A percentile compares a stretch with the other conserved stretches of the same genome.
Conservation (phyloP, 768 basidiomycete genomes). For the Cystofilobasidium ferigula region DNA sequence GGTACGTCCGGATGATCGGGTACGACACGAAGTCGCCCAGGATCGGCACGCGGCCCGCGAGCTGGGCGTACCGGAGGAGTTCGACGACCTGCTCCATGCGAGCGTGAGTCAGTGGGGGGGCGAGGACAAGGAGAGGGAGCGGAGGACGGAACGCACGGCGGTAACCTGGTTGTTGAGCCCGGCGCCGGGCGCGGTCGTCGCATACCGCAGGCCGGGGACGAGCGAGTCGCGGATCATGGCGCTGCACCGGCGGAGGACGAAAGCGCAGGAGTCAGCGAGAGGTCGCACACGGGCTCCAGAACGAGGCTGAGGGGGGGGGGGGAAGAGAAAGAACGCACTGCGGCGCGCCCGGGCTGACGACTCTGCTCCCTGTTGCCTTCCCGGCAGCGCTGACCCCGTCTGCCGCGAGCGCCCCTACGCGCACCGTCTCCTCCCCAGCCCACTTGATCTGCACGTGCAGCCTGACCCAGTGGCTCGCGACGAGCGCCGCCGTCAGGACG, state of each 20-base stretch:
- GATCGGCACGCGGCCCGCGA: background rate
- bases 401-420: background rate
- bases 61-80: background rate
- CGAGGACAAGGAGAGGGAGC: too few relatives aligned
- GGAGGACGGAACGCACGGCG: too few relatives aligned
- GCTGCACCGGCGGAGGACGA: background rate
- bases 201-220: background rate
- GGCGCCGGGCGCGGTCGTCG: background rate
- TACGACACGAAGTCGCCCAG: background rate
- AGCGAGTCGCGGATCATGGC: background rate
- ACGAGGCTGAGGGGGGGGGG: too few relatives aligned
- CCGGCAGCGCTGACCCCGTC: background rate
- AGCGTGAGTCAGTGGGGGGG: too few relatives aligned
- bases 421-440: background rate
- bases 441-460: background rate
- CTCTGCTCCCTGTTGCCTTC: background rate
- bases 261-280: background rate
- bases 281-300: background rate
- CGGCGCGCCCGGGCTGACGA: background rate
- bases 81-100: background rate
- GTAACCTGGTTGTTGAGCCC: conserved; percentile 4
- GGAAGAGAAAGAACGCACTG: background rate
- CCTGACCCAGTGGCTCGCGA: background rate
- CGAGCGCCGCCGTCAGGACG: background rate
- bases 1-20: background rate